These are phyloP conservation scores for Xylariales sp. DNA, from an alignment of 2,329 filamentous ascomycete species.

Conservation along the genomic window DNA sequence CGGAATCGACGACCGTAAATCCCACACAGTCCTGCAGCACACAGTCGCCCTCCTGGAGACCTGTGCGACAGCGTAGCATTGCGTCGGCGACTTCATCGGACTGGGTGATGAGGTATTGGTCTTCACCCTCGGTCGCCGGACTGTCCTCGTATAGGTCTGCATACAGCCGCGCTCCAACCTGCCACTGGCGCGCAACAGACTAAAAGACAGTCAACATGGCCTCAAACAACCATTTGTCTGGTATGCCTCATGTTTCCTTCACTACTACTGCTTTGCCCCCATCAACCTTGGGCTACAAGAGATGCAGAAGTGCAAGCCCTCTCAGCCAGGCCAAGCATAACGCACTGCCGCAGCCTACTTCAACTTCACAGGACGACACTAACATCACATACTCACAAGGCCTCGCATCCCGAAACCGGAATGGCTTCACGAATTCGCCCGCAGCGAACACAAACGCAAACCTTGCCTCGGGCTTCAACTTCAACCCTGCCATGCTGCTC, in stretches of 20 bases:
- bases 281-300: slow-evolving; percentile 3
- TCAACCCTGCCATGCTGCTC: slow-evolving; percentile 37
- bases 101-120: no score
- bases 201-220: no score
- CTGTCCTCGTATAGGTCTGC: no score
- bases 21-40: no score
- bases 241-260: slow-evolving; percentile 3
- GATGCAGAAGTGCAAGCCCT: slow-evolving; percentile 6
- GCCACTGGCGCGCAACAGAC: no score
- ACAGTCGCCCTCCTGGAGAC: no score
- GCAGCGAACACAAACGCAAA: slow-evolving; percentile 12
- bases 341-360: slow-evolving; percentile 4
- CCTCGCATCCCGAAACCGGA: slow-evolving; percentile 18
- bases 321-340: slow-evolving; percentile 5
- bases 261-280: not conserved
- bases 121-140: no score
- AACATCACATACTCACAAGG: slow-evolving; percentile 17
- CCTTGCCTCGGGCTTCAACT: slow-evolving; percentile 21
- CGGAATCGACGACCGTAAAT: no score
- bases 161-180: no score
- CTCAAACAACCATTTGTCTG: slow-evolving; percentile 6
- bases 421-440: slow-evolving; percentile 16
- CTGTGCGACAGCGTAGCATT: no score
- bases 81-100: no score
- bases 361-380: slow-evolving; percentile 17